Evolutionary conservation across 2,329 filamentous ascomycete genomes (phyloP).

Genomic region (Kalaharituber pfeilii): DNA sequence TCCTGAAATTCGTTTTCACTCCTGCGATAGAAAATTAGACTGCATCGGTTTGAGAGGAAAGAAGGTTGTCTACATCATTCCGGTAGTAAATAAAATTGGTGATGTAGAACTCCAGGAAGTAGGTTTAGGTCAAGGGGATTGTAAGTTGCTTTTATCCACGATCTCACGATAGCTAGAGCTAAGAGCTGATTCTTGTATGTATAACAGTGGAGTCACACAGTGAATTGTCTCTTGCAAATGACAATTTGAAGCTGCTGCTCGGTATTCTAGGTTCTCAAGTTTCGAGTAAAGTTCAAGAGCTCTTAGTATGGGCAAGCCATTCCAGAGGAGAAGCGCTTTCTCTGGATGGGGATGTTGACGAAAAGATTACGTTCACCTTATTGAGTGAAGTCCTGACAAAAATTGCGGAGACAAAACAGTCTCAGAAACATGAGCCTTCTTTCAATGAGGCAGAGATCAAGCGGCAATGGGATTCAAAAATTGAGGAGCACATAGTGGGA

Average conservation of each 20-base stretch:
- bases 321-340: conserved; percentile 20
- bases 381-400: conserved; percentile 20
- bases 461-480: not conserved
- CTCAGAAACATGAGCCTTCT: conserved; percentile 12
- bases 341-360: conserved; percentile 17
- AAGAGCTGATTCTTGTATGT: too few relatives aligned
- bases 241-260: conserved; percentile 13
- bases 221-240: conserved; percentile 14
- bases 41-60: conserved; percentile 31
- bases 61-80: conserved; percentile 54
- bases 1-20: conserved; percentile 51
- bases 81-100: conserved; percentile 49
- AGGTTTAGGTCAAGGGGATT: conserved; percentile 58
- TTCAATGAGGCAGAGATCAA: not conserved
- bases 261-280: conserved; percentile 10
- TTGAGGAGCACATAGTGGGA: conserved; percentile 7
- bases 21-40: conserved; percentile 53
- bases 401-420: conserved; percentile 12
- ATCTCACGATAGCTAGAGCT: not conserved
- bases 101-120: conserved; percentile 51
- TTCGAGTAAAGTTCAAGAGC: conserved; percentile 16
- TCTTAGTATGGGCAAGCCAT: conserved; percentile 18
- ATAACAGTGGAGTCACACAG: conserved; percentile 14
- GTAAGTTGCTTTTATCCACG: conserved; percentile 10
- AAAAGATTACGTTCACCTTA: conserved; percentile 17